Conservation (phyloP, 2,329 filamentous ascomycete species). For the Aspergillus carbonarius region DNA sequence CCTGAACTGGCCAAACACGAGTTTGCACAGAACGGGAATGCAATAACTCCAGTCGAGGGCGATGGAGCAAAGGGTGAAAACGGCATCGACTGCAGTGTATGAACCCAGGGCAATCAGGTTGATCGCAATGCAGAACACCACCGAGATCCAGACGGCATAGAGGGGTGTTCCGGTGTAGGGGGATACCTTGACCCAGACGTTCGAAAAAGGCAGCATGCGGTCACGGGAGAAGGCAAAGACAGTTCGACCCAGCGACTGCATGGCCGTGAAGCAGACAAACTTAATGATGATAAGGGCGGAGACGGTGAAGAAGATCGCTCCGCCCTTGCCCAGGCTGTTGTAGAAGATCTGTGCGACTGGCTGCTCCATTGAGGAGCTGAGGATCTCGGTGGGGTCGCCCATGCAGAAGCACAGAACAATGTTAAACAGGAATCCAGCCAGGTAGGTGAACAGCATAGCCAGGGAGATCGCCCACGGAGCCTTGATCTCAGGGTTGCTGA, state of each 20-base stretch:
- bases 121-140: constrained; percentile 1
- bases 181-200: background rate
- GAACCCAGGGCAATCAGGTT: constrained; percentile 5
- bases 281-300: constrained; percentile 3
- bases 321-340: background rate
- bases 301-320: constrained; percentile 1
- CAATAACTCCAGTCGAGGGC: constrained; percentile 4
- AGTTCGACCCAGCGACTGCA: constrained; percentile 1
- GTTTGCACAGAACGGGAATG: constrained; percentile 1
- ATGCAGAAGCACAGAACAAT: constrained; percentile 6
- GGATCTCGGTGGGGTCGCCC: background rate
- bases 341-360: constrained; percentile 6
- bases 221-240: constrained; percentile 2
- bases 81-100: constrained; percentile 1
- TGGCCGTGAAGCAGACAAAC: constrained; percentile 1
- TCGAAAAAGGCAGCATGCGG: constrained; percentile 4
- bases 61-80: constrained; percentile 5
- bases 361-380: background rate
- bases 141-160: constrained; percentile 4
- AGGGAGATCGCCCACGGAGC: constrained; percentile 1
- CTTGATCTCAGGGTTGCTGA: constrained; percentile 2
- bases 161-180: background rate
- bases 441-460: constrained; percentile 5
- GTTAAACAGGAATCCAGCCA: constrained; percentile 3
- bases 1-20: constrained; percentile 4